These are phyloP conservation scores for Spathaspora sp. DNA, from an alignment of 805 yeast species.

Conservation along the genomic window DNA sequence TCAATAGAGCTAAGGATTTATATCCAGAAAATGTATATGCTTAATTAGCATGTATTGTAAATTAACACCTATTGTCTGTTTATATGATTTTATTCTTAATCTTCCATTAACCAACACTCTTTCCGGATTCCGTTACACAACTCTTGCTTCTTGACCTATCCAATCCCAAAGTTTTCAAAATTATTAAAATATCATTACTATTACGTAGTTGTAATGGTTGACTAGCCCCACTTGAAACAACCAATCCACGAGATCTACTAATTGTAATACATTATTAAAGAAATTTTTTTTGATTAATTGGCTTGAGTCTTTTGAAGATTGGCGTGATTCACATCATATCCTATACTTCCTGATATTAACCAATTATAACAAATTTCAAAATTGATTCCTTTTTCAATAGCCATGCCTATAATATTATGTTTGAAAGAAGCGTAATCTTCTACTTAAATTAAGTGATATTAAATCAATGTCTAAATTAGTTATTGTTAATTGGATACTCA, in stretches of 20 bases:
- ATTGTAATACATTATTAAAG: constrained; percentile 67
- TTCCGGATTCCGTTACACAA: constrained; percentile 56
- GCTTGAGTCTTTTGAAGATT: too few relatives aligned
- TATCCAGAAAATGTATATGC: constrained; percentile 79
- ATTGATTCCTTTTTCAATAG: constrained; percentile 75
- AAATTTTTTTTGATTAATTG: constrained; percentile 54
- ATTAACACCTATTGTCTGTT: constrained; percentile 77
- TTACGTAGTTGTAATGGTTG: constrained; percentile 58
- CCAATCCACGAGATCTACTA: constrained; percentile 78
- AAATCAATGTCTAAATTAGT: constrained; percentile 78
- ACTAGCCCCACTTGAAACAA: constrained; percentile 73
- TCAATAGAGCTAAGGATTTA: constrained; percentile 68
- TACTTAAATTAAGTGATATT: constrained; percentile 64
- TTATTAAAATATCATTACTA: constrained; percentile 62
- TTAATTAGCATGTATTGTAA: constrained; percentile 85
- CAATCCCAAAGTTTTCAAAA: constrained; percentile 69
- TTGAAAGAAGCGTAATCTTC: constrained; percentile 74
- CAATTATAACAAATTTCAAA: constrained; percentile 74
- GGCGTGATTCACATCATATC: constrained; percentile 15
- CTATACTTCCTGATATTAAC: constrained; percentile 40
- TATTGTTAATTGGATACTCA: constrained; percentile 75
- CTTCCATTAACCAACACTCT: constrained; percentile 70
- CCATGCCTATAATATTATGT: constrained; percentile 82
- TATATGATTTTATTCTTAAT: constrained; percentile 67
- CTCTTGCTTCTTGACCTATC: constrained; percentile 57